These are phyloP conservation scores for Claviceps cyperi DNA, from an alignment of 2,329 filamentous ascomycete species.

Conservation along the genomic window DNA sequence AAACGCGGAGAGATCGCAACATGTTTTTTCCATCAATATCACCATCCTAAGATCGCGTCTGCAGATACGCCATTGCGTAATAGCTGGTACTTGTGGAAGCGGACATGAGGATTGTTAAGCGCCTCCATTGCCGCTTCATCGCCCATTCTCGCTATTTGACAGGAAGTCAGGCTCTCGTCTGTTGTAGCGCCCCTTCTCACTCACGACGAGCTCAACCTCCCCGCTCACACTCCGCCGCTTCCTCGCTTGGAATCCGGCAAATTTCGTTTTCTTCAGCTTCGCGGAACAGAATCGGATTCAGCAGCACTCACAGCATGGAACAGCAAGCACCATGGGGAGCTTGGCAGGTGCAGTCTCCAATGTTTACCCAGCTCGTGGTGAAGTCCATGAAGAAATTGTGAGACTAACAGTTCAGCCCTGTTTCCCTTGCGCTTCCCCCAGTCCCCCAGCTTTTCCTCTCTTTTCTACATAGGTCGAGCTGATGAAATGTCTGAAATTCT, in stretches of 20 bases:
- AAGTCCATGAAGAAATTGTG: slow-evolving; percentile 67
- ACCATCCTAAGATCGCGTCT: not conserved
- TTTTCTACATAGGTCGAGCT: not conserved
- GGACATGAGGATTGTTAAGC: slow-evolving; percentile 9
- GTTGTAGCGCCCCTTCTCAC: not conserved
- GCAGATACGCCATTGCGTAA: not conserved
- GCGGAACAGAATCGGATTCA: not conserved
- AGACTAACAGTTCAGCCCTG: slow-evolving; percentile 17
- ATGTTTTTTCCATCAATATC: not conserved
- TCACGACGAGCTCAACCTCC: not conserved
- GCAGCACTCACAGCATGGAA: slow-evolving; percentile 3
- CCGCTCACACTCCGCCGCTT: not conserved
- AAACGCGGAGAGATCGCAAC: not conserved
- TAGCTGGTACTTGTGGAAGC: not conserved
- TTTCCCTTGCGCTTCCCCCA: not conserved
- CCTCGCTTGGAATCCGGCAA: not conserved
- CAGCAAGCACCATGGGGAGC: slow-evolving; percentile 22
- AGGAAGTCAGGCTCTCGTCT: not conserved
- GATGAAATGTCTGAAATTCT: not conserved
- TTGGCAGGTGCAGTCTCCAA: slow-evolving; percentile 23
- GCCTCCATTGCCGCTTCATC: not conserved
- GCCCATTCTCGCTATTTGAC: not conserved
- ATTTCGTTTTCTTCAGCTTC: not conserved
- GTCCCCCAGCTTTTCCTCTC: not conserved
- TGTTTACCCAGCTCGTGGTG: slow-evolving; percentile 49